Percentiles rank a stretch among this genome's conserved stretches.
phyloP scores from a whole-genome alignment of 2,329 filamentous ascomycete genomes.

The Neopestalotiopsis sp. region DNA sequence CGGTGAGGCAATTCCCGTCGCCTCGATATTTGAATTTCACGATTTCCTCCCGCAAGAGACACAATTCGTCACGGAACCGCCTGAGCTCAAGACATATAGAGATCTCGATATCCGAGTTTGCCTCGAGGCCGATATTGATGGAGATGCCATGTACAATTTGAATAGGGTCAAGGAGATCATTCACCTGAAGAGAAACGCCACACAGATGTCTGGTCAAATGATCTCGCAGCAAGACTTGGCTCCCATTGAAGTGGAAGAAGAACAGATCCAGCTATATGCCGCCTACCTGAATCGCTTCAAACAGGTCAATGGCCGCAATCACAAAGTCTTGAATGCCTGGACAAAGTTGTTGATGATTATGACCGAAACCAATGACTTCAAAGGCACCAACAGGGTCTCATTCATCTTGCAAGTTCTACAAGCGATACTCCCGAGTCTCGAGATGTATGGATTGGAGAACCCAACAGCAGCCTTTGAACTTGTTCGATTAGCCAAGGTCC shows the following conservation, averaged over 20 bases:
- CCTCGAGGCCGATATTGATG: constrained; percentile 63
- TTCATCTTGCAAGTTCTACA: constrained; percentile 89
- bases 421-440: constrained; percentile 85
- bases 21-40: constrained; percentile 88
- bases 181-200: constrained; percentile 69
- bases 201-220: constrained; percentile 54
- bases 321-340: constrained; percentile 81
- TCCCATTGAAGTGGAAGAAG: constrained; percentile 63
- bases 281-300: constrained; percentile 67
- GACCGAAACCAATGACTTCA: constrained; percentile 81
- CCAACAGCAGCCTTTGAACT: constrained; percentile 76
- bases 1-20: constrained; percentile 69
- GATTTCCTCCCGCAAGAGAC: constrained; percentile 75
- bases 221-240: constrained; percentile 55
- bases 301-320: constrained; percentile 61
- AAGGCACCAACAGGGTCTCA: constrained; percentile 71
- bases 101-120: constrained; percentile 73
- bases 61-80: constrained; percentile 56
- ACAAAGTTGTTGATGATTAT: constrained; percentile 83
- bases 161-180: constrained; percentile 77
- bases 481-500: constrained; percentile 74
- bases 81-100: constrained; percentile 63
- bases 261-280: constrained; percentile 65
- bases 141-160: constrained; percentile 68
- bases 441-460: constrained; percentile 74